Evolutionary conservation across 495 filamentous ascomycete genomes (phyloP), one percentile per base, ranked within the genome.

Genomic region (Aspergillus egyptiacus): DNA sequence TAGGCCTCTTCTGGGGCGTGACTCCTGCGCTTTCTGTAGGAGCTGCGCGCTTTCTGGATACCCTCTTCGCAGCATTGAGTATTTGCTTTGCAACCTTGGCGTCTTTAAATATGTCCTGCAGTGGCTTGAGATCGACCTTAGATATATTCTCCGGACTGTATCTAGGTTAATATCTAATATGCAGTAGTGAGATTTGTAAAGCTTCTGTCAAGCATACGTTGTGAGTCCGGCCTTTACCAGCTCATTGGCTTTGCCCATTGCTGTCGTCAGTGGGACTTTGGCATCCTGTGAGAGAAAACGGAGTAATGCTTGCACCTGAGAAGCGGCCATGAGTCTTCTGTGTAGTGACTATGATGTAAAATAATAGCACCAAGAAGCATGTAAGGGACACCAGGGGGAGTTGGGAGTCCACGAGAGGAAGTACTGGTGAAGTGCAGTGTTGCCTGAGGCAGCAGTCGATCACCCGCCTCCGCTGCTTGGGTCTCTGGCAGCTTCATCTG

Each of bases 251-350:
- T 83, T 84, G 40, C 71, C 64, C 72, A 91, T 81, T 15, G 87
- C 86, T 23, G 73, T 34, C 27, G 36, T 19, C 20, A 42, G 79
- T 0, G 85, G 79, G 9, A 87, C 60, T 60, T 86, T 90, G 23
- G 79, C 78, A 59, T 84, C 81, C 55, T 85, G 80, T 0, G 86
- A 84, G 24, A 91, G 75, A 42, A 93, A 85, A 38, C 86, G 84
- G 34, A 91, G 70, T n/a, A 91, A 71, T 36, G 79, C 71, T 61
- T 87, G 83, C 10, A 89, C 69, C 50, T 86, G 53, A 39, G 49
- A 23, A 10, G 55, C 32, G 4, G 63, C 54, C 66, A 69, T 69
- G 10, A 3, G 18, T 34, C n/a, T 31, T 46, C 11, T 36, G 9
- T 7, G 7, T 27, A 17, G 3, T 30, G 24, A 17, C 47, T 28